phyloP scores from a whole-genome alignment of 148 eudicot species.

The Rhododendron williamsianum region DNA sequence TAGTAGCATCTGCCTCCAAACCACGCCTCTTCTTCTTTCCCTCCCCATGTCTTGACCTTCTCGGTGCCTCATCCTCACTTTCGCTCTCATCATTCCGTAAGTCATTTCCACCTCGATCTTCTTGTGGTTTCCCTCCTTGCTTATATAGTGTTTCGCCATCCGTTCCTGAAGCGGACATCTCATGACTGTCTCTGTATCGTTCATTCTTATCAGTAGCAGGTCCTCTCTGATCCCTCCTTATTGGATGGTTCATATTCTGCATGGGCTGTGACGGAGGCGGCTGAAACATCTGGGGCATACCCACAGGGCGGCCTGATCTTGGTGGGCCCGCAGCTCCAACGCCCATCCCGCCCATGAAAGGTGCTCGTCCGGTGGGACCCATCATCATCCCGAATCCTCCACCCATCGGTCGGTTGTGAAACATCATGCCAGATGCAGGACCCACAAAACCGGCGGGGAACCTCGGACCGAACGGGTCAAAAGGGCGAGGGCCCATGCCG shows the following conservation, averaged over 20 bases:
- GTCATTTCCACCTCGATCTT: slow-evolving; percentile 48
- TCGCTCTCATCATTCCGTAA: slow-evolving; percentile 71
- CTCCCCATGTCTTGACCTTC: slow-evolving; percentile 90
- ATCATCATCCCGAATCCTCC: slow-evolving; percentile 93
- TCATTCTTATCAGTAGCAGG: slow-evolving; percentile 48
- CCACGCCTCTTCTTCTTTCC: slow-evolving; percentile 81
- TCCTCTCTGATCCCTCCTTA: slow-evolving; percentile 52
- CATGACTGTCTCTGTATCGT: slow-evolving; percentile 44
- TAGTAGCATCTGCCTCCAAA: neutral
- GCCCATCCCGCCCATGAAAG: slow-evolving; percentile 73
- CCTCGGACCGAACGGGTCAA: slow-evolving; percentile 80
- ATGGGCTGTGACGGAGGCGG: slow-evolving; percentile 42
- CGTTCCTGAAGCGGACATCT: slow-evolving; percentile 25
- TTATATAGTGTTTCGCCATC: slow-evolving; percentile 40
- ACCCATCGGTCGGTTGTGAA: slow-evolving; percentile 59
- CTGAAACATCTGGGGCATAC: slow-evolving; percentile 43
- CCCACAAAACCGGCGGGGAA: slow-evolving; percentile 58
- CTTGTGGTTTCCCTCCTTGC: slow-evolving; percentile 26
- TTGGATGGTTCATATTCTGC: slow-evolving; percentile 36
- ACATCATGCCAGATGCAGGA: slow-evolving; percentile 78
- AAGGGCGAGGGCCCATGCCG: slow-evolving; percentile 76
- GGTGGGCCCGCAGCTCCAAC: slow-evolving; percentile 30
- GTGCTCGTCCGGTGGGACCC: slow-evolving; percentile 78
- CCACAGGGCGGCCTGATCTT: slow-evolving; percentile 63
- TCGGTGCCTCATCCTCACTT: slow-evolving; percentile 95